Evolutionary conservation across 1,139 yeast genomes (phyloP), one percentile per base, ranked within the genome.

Genomic region (Blastobotrys illinoisensis): DNA sequence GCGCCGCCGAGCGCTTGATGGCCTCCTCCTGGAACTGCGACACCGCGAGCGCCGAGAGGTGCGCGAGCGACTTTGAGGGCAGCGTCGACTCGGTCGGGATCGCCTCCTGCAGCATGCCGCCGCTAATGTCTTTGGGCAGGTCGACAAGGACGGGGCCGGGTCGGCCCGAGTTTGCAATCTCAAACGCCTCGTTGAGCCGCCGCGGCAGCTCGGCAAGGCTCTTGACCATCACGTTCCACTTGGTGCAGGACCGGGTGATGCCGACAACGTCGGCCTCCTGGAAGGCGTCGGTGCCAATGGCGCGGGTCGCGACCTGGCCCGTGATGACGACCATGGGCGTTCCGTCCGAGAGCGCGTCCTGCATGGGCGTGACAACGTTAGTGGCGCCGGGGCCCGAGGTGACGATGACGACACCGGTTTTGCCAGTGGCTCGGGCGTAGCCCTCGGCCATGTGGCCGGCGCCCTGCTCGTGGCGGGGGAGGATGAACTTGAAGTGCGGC

Each of bases 391-490:
- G 99, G 53, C 99, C 99, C 1, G 97, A 89, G 16, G 99, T 93
- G 52, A 93, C 99, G 67, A 93, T 78, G 56, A 93, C 98, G 62
- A 93, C 96, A 75, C 99, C 99, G n/a, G 97, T 95, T 71, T 89
- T 93, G 57, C 99, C 99, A 21, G 81, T 76, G 40, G 96, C 99
- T 64, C 95, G 80, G 55, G 99, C 98, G 66, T 93, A 93, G 59
- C 99, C 99, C 76, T 93, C 98, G 54, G 99, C 99, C 99, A 93
- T 93, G 74, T 93, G 99, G 52, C 99, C 99, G 20, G 99, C 99
- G 72, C 99, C 99, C 75, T 93, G 99, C 73, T 93, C 99, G 71
- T 93, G 99, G 68, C 96, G 83, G 52, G 99, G 99, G 64, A 93
- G 78, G 56, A 93, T 88, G 71, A 93, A 93, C 63, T 85, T 83